Base-by-base conservation (phyloP, 2,329 filamentous ascomycete genomes). In the Ophiosphaerella korrae region DNA sequence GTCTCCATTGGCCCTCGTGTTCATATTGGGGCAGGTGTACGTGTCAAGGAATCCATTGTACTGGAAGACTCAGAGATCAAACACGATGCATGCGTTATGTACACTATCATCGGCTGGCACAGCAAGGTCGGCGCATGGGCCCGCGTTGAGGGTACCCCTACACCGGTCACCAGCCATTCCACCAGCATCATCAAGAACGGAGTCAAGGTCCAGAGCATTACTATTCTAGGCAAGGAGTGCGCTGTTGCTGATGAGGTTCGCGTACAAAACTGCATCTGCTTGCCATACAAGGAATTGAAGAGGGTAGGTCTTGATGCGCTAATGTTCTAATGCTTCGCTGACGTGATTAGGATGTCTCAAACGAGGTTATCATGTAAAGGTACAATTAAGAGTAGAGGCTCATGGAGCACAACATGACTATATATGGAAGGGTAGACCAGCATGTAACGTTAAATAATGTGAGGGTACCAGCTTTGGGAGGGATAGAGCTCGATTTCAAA, bases 241-340 rank as follows among this genome's bases (percentile, higher is more conserved):
- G 85, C 82, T 48, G 94, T 97, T 26, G 92, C 88, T 3, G 94
- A 99, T 67, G 94, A 97, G 77, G 88, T 97, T 9, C 86, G 92
- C 57, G 92, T 99, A 64, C 93, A 97, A 80, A 97, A 99, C 79
- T 99, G 94, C 74, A 87, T 99, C 53, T 97, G 94, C 78, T 77
- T 99, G 79, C 94, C 94, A 8, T 96, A 92, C 77, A 99, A 99
- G 84, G 94, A 97, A 79, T 78, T 99, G 74, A 97, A 97, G 86
- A 85, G 92, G 79, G 90, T 93, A 79, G 75, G 89, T 83, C n/a
- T 7, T 13, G 23, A 8, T 1, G 5, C 1, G 7, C n/a, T 4
- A 3, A 12, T 31, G 12, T 23, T 33, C 6, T 48, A 18, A 39
- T 42, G 7, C 5, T 35, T 23, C 23, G 26, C 52, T 60, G 53